Percentiles rank a stretch among this genome's conserved stretches.
phyloP scores from a whole-genome alignment of 2,329 filamentous ascomycete genomes.

The Hymenoscyphus linearis region DNA sequence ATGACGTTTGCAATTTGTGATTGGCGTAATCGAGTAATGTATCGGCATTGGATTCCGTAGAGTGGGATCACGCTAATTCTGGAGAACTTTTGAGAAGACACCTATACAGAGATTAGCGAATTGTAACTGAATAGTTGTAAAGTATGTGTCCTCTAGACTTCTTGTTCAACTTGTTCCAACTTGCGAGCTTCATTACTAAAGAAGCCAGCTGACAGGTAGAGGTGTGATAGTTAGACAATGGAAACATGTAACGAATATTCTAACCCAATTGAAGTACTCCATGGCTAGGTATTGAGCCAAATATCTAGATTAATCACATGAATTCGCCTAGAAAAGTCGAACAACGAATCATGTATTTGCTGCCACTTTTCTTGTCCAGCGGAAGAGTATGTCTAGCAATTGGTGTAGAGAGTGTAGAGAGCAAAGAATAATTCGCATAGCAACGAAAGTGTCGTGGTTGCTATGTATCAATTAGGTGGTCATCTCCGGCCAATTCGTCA shows the following conservation, averaged over 20 bases:
- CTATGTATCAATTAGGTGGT: neutral
- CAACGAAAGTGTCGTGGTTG: neutral
- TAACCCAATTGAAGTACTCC: too few species aligned
- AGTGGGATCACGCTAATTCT: neutral
- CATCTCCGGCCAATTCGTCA: neutral
- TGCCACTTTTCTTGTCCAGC: too few species aligned
- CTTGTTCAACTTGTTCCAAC: too few species aligned
- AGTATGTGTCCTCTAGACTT: too few species aligned
- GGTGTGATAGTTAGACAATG: too few species aligned
- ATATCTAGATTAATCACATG: too few species aligned
- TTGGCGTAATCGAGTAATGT: neutral
- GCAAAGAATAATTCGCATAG: neutral
- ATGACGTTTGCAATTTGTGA: neutral
- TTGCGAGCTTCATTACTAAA: too few species aligned
- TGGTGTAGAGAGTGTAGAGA: neutral
- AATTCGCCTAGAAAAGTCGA: too few species aligned
- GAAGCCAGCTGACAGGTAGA: too few species aligned
- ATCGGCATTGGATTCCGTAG: neutral
- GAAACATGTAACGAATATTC: too few species aligned
- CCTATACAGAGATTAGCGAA: neutral
- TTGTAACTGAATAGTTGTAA: neutral
- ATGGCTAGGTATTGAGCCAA: too few species aligned
- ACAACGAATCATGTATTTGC: too few species aligned
- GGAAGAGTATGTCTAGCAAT: neutral
- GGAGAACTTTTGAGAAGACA: neutral